phyloP scores from a whole-genome alignment of 345 rosid species.

The Brassica cretica region DNA sequence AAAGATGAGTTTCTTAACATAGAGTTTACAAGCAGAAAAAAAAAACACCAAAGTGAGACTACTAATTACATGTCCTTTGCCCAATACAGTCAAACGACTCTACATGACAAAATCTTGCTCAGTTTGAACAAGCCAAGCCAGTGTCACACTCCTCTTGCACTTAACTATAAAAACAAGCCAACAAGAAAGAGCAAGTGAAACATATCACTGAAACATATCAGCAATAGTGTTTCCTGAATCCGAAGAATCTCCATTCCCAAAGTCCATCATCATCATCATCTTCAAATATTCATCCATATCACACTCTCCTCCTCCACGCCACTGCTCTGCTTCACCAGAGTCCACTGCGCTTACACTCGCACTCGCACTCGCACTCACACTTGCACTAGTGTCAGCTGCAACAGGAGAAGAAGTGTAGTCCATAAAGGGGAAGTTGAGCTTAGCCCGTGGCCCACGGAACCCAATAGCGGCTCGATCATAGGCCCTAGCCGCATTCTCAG shows the following conservation, averaged over 20 bases:
- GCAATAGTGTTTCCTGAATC: slow-evolving; percentile 51
- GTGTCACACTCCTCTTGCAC: slow-evolving; percentile 26
- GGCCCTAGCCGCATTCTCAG: slow-evolving; percentile 91
- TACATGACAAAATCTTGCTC: slow-evolving; percentile 11
- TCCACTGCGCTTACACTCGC: slow-evolving; percentile 8
- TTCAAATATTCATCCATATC: slow-evolving; percentile 50
- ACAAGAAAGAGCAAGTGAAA: slow-evolving; percentile 23
- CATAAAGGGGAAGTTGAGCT: slow-evolving; percentile 65
- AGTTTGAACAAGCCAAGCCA: not conserved
- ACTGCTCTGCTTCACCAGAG: slow-evolving; percentile 35
- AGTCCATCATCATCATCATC: slow-evolving; percentile 66
- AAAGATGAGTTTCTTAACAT: not conserved
- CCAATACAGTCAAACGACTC: not conserved
- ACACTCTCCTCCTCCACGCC: slow-evolving; percentile 35
- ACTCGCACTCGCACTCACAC: not conserved
- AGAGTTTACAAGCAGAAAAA: not conserved
- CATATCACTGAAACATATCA: slow-evolving; percentile 35
- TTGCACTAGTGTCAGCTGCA: not conserved
- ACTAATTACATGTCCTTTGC: slow-evolving; percentile 23
- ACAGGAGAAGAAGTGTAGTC: slow-evolving; percentile 32
- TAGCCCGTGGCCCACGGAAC: slow-evolving; percentile 66
- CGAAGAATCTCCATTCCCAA: slow-evolving; percentile 52
- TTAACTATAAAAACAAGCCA: slow-evolving; percentile 30
- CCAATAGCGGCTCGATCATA: slow-evolving; percentile 80
- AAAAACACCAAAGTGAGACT: not conserved